These are phyloP conservation scores for Sclerotinia trifoliorum DNA, from an alignment of 2,329 filamentous ascomycete genomes.

Conservation along the genomic window DNA sequence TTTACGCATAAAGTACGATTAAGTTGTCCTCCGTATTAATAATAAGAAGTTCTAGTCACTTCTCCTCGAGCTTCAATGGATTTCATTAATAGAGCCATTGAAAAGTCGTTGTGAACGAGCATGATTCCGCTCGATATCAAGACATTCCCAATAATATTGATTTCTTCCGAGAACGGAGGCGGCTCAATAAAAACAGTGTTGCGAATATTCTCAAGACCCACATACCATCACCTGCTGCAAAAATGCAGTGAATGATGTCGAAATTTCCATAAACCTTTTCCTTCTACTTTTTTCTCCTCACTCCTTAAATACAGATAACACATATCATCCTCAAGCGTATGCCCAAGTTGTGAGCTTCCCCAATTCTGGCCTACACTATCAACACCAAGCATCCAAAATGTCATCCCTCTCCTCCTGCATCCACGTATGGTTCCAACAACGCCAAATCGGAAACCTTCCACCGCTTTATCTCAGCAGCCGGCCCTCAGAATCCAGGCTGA, in stretches of 20 bases:
- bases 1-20: background rate
- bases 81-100: background rate
- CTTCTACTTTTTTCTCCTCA: too few species aligned
- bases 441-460: conserved; percentile 1
- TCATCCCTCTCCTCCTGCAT: background rate
- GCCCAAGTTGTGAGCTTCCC: background rate
- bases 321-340: fast-evolving
- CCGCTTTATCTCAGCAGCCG: conserved; percentile 13
- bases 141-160: conserved; percentile 5
- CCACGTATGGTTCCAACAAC: background rate
- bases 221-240: background rate
- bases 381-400: background rate
- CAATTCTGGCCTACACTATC: background rate
- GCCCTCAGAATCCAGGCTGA: background rate
- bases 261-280: background rate
- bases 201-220: background rate
- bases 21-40: background rate
- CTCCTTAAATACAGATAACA: background rate
- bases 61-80: background rate
- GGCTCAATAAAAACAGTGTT: too few species aligned
- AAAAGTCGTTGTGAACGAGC: fast-evolving
- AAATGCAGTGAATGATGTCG: background rate
- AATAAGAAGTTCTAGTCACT: too few species aligned
- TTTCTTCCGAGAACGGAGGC: background rate
- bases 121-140: background rate